Conservation (phyloP, 75 land plant species). For the Cryptomeria japonica region DNA sequence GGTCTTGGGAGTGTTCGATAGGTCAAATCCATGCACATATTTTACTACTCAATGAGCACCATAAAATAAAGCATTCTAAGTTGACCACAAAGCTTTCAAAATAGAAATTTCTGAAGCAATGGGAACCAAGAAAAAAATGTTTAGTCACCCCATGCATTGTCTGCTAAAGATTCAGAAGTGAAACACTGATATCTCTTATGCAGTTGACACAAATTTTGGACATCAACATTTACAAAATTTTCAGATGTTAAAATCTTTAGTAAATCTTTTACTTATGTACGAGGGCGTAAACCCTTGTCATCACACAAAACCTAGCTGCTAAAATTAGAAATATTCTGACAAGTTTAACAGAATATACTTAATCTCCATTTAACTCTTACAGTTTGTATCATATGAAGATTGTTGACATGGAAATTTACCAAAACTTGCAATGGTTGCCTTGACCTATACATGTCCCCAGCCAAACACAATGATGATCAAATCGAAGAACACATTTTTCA, state of each 20-base stretch:
- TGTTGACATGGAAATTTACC: slow-evolving; percentile 46
- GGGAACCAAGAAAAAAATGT: neutral
- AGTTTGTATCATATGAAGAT: neutral
- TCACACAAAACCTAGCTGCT: neutral
- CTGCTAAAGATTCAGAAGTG: neutral
- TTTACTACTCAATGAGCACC: neutral
- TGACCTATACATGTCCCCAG: slow-evolving; percentile 96
- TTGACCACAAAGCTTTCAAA: neutral
- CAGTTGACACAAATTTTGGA: neutral
- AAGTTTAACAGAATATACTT: neutral
- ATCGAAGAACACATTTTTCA: slow-evolving; percentile 95
- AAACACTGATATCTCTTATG: neutral
- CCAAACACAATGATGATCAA: slow-evolving; percentile 99
- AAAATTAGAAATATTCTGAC: neutral
- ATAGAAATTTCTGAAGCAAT: neutral
- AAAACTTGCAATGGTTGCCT: slow-evolving; percentile 90
- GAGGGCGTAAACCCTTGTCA: neutral
- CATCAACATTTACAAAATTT: neutral
- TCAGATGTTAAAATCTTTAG: neutral
- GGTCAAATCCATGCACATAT: neutral
- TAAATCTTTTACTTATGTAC: neutral
- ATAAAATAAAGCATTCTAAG: neutral
- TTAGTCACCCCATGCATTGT: neutral
- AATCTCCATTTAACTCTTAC: slow-evolving; percentile 5
- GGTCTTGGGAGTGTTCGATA: neutral